These are phyloP conservation scores for Trichoderma koningii DNA, from an alignment of 2,329 filamentous ascomycete genomes.

Conservation along the genomic window DNA sequence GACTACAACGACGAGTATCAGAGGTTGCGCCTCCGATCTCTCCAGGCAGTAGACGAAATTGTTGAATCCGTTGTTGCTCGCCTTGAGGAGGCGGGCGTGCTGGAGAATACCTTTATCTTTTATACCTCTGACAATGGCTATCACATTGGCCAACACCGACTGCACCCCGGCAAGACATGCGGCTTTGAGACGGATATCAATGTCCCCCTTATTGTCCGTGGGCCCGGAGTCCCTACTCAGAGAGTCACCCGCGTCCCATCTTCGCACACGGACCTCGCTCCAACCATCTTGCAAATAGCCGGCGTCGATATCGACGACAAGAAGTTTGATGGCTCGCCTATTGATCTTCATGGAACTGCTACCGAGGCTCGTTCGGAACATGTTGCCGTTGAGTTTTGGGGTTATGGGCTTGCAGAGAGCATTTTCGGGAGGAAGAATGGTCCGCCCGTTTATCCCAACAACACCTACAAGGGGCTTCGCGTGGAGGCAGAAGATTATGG, in stretches of 20 bases:
- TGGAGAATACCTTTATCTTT: slow-evolving; percentile 63
- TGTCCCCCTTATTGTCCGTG: slow-evolving; percentile 58
- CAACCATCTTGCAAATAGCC: slow-evolving; percentile 55
- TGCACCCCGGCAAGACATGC: slow-evolving; percentile 60
- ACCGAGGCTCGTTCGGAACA: slow-evolving; percentile 47
- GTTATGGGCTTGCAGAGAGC: slow-evolving; percentile 45
- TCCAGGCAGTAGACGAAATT: slow-evolving; percentile 59
- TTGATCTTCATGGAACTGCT: slow-evolving; percentile 44
- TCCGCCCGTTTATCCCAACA: slow-evolving; percentile 39
- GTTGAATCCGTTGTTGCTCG: slow-evolving; percentile 48
- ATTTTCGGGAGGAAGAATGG: slow-evolving; percentile 31
- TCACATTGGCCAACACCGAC: slow-evolving; percentile 60
- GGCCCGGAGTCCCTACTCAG: slow-evolving; percentile 52
- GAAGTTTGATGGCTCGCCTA: slow-evolving; percentile 57
- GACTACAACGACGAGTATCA: slow-evolving; percentile 55
- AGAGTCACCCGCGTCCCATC: slow-evolving; percentile 50
- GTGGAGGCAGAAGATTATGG: slow-evolving; percentile 57
- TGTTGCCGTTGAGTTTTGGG: slow-evolving; percentile 62
- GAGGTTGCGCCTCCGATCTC: slow-evolving; percentile 51
- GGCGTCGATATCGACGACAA: slow-evolving; percentile 45
- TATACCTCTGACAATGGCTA: slow-evolving; percentile 64
- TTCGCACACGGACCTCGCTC: slow-evolving; percentile 64
- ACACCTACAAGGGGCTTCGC: slow-evolving; percentile 65
- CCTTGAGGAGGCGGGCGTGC: slow-evolving; percentile 43
- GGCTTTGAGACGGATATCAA: slow-evolving; percentile 62